phyloP scores from a whole-genome alignment of 495 filamentous ascomycete genomes.

The Hypoxylon cercidicola region DNA sequence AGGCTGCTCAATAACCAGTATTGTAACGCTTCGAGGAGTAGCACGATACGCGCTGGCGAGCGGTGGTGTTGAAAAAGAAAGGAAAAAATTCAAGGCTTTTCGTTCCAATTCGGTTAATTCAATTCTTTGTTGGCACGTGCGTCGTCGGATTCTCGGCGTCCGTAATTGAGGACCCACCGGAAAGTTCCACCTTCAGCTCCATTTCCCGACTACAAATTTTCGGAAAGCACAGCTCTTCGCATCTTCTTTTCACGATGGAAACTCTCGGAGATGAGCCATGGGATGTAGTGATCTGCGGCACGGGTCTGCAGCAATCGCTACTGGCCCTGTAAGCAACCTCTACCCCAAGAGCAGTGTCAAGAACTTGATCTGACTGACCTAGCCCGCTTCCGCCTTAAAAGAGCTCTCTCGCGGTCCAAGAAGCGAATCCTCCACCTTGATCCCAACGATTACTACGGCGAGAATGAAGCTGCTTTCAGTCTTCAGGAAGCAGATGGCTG shows the following conservation, averaged over 20 bases:
- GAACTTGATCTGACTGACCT: conserved; percentile 70
- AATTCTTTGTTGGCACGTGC: conserved; percentile 12
- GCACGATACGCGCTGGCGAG: conserved; percentile 57
- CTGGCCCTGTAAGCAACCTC: conserved; percentile 81
- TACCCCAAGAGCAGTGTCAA: conserved; percentile 17
- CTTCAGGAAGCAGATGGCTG: conserved; percentile 84
- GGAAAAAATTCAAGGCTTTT: conserved; percentile 12
- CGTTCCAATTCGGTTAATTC: neutral
- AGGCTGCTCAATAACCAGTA: conserved; percentile 60
- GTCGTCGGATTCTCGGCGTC: conserved; percentile 11
- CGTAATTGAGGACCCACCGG: conserved; percentile 13
- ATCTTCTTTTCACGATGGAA: conserved; percentile 68
- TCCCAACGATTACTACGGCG: conserved; percentile 87
- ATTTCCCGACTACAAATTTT: conserved; percentile 52
- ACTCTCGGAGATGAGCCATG: conserved; percentile 81
- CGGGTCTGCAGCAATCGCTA: conserved; percentile 88
- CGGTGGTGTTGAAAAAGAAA: conserved; percentile 56
- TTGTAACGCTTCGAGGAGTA: conserved; percentile 49
- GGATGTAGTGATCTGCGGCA: conserved; percentile 93
- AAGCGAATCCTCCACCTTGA: conserved; percentile 95
- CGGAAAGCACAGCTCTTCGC: conserved; percentile 28
- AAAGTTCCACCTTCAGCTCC: conserved; percentile 37
- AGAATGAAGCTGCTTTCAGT: conserved; percentile 85
- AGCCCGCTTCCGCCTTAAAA: conserved; percentile 65
- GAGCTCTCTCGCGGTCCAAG: conserved; percentile 88